A percentile compares a stretch with the other conserved stretches of the same genome.
Conservation (phyloP, 106 monocot species). For the Iris macrosiphon region DNA sequence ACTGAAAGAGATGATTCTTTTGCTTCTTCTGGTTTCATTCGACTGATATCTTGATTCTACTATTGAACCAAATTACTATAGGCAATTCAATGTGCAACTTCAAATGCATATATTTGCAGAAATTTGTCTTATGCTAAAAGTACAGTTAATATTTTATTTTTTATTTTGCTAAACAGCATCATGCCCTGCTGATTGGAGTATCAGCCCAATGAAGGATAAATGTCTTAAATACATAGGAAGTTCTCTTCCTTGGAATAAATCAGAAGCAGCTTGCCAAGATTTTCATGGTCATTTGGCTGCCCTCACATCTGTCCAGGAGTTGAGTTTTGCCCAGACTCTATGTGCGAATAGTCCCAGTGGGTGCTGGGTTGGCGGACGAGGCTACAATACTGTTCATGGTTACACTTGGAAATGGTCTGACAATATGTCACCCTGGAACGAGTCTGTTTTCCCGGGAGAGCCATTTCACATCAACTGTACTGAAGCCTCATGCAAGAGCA, state of each 20-base stretch:
- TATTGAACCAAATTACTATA: too few relatives aligned
- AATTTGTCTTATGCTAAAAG: too few relatives aligned
- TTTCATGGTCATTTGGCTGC: conserved; percentile 64
- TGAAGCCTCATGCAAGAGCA: conserved; percentile 28
- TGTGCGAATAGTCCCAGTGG: conserved; percentile 35
- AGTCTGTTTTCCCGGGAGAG: conserved; percentile 37
- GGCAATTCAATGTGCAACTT: too few relatives aligned
- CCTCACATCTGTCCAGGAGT: conserved; percentile 53
- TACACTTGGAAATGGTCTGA: conserved; percentile 74
- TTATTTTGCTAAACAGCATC: conserved; percentile 28
- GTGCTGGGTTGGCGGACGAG: conserved; percentile 83
- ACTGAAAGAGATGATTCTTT: too few relatives aligned
- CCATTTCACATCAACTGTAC: conserved; percentile 45
- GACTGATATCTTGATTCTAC: too few relatives aligned
- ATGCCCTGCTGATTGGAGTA: conserved; percentile 69
- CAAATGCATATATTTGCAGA: too few relatives aligned
- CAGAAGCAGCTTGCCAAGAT: conserved; percentile 50
- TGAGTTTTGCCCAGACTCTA: conserved; percentile 47
- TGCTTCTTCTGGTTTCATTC: too few relatives aligned
- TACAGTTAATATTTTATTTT: too few relatives aligned
- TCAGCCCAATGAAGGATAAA: conserved; percentile 41
- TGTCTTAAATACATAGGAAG: conserved; percentile 50
- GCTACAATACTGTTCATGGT: conserved; percentile 45
- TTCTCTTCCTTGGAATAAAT: conserved; percentile 63
- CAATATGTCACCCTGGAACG: conserved; percentile 53